Evolutionary conservation across 2,329 filamentous ascomycete species (phyloP).

Genomic region (Monilinia fructicola): DNA sequence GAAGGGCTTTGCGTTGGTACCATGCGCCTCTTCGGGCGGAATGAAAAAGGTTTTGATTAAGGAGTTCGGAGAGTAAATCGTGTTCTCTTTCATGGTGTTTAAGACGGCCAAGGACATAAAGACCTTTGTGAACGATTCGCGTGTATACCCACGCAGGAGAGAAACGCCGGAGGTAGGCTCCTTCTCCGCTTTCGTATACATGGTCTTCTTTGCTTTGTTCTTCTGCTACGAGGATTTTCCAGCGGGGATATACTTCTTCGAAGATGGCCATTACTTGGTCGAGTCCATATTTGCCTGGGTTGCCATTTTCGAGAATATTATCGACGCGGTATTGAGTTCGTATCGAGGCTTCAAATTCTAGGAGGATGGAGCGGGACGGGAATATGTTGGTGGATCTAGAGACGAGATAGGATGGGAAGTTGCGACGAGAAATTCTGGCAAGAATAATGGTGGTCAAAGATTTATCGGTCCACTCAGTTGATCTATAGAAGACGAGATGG

Average conservation of each 20-base stretch:
- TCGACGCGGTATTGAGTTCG: conserved; percentile 81
- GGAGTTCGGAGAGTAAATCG: conserved; percentile 68
- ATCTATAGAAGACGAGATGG: conserved; percentile 93
- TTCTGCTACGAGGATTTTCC: conserved; percentile 69
- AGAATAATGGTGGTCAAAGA: conserved; percentile 93
- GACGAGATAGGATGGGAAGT: conserved; percentile 88
- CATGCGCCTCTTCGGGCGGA: conserved; percentile 80
- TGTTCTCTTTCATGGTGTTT: conserved; percentile 81
- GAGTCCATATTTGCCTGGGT: conserved; percentile 63
- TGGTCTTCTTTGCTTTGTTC: conserved; percentile 76
- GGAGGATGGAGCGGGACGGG: conserved; percentile 65
- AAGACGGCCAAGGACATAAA: conserved; percentile 73
- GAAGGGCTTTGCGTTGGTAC: conserved; percentile 91
- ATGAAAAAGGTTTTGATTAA: conserved; percentile 82
- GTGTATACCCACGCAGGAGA: conserved; percentile 93
- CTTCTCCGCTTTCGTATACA: conserved; percentile 79
- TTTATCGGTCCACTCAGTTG: conserved; percentile 96
- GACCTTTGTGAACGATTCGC: conserved; percentile 84
- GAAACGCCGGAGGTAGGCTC: conserved; percentile 83
- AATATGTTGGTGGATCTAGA: conserved; percentile 91
- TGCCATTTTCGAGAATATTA: conserved; percentile 74
- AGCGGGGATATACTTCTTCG: conserved; percentile 74
- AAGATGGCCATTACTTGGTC: conserved; percentile 70
- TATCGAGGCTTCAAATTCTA: conserved; percentile 89
- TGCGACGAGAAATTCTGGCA: conserved; percentile 81